Evolutionary conservation across 495 filamentous ascomycete species (phyloP), one percentile per base, ranked within the genome.

Genomic region (Xylaria acuta): DNA sequence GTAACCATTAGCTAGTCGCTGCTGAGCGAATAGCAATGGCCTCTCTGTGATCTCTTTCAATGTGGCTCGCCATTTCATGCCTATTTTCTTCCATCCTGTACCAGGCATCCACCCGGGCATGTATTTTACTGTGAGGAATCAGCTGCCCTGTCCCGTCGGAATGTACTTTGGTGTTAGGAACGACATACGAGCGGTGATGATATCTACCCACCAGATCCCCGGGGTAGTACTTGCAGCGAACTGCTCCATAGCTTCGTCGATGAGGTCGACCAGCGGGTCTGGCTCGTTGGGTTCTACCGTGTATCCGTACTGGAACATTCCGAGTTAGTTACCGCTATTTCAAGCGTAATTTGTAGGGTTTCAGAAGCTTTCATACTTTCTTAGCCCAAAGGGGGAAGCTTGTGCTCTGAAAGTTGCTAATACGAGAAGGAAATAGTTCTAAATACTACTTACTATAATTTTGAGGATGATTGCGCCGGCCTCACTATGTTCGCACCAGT

Each of bases 51-150:
- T 67, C 25, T 60, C 65, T 27, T 34, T 62, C 16, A 80, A 49
- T 18, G 64, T 64, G 6, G 34, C 67, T 30, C 72, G 73, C 73
- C 75, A 84, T 6, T 25, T 4, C 14, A 74, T 74, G 1, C 79
- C 81, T n/a, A 70, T 84, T 8, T 75, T 68, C 45, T 80, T 78
- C 73, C 86, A 88, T 0, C 73, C 76, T 9, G 82, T 78, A 1
- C 85, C 86, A 30, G 85, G 86, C n/a, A 85, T 72, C 83, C 84
- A 86, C 5, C 76, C 72, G 0, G 85, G 85, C 0, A 84, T 30
- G 45, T 83, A 75, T 74, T 79, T 80, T 47, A 84, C 74, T 70
- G 18, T 22, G 3, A 49, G 20, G 9, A 22, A 22, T 69, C 20
- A 69, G 67, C 25, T 43, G n/a, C 18, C 22, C 20, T 32, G 5